Base-by-base conservation (phyloP, 164 flowering plant species). In the Aristolochia californica region DNA sequence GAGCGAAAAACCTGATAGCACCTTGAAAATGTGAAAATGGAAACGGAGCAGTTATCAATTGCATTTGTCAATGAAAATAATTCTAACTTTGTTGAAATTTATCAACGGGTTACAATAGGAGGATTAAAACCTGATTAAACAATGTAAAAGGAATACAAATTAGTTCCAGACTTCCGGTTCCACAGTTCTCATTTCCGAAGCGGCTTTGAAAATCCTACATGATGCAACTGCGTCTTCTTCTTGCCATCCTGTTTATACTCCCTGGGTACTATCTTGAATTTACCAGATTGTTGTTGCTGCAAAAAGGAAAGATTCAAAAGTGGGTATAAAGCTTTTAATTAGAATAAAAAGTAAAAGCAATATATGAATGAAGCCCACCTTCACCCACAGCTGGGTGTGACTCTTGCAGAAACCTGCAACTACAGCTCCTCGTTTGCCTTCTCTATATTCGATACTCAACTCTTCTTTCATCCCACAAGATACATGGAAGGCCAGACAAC, bases 211-310 rank as follows among this genome's bases (percentile, higher is more conserved):
- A 34, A 8, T 34, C 40, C 4, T 2, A 12, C 40, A 34, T 0
- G 40, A 34, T 34, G 40, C 40, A 5, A 34, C 40, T 34, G 40
- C 1, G 5, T 10, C 40, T 53, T 53, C 38, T 55, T 55, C 43
- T 24, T 38, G 45, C 22, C 34, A 20, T 45, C 45, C 22, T 55
- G 34, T 47, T 26, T 34, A 34, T 40, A 18, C 38, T 78, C 82
- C 64, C 85, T 81, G 1, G 97, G 82, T 25, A 91, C 96, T 64
- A 91, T 88, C 76, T 76, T 91, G 85, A 76, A 91, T 76, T 85
- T 91, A 45, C 98, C 98, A 4, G 86, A 83, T 58, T 70, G 75
- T 63, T 88, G 85, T 85, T 91, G 88, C 98, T 85, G 87, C 79
- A 74, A 58, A 57, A 57, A 75, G 73, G 52, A 54, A 53, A 44